These are phyloP conservation scores for Protoeuglena noctilucae DNA, from an alignment of 139 green algal genomes.

Conservation along the genomic window DNA sequence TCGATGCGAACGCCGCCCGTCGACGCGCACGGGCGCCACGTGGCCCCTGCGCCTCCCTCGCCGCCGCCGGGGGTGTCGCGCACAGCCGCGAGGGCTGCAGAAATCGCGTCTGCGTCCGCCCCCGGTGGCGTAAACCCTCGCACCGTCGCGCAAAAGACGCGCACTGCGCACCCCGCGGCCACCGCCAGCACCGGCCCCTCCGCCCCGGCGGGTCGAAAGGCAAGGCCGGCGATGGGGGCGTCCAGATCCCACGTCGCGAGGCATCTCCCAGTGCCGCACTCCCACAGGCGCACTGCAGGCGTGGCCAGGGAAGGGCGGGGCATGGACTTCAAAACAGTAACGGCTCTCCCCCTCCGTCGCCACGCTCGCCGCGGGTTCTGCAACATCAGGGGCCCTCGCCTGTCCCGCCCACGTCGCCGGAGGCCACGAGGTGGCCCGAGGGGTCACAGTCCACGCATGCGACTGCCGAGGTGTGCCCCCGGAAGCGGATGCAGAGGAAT, in stretches of 20 bases:
- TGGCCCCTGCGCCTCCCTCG: background rate
- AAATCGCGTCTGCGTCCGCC: too few species aligned
- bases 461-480: slow-evolving; percentile 61
- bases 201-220: slow-evolving; percentile 43
- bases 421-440: slow-evolving; percentile 68
- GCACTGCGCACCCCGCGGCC: slow-evolving; percentile 25
- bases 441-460: slow-evolving; percentile 36
- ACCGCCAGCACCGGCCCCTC: slow-evolving; percentile 27
- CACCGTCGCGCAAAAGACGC: background rate
- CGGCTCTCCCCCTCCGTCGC: too few species aligned
- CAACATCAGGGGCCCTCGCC: background rate
- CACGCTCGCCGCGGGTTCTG: background rate
- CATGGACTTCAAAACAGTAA: too few species aligned
- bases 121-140: too few species aligned
- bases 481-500: slow-evolving; percentile 47
- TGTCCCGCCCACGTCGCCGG: slow-evolving; percentile 39
- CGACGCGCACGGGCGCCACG: slow-evolving; percentile 2
- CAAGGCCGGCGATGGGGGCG: slow-evolving; percentile 29
- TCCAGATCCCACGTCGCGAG: slow-evolving; percentile 29
- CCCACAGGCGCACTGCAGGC: slow-evolving; percentile 68
- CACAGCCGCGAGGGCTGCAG: too few species aligned
- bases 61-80: too few species aligned
- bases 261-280: slow-evolving; percentile 49
- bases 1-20: slow-evolving; percentile 19
- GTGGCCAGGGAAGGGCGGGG: too few species aligned